Percentiles rank a stretch among this genome's conserved stretches.
phyloP scores from a whole-genome alignment of 1,139 yeast species.

The Geotrichum histeridarum region DNA sequence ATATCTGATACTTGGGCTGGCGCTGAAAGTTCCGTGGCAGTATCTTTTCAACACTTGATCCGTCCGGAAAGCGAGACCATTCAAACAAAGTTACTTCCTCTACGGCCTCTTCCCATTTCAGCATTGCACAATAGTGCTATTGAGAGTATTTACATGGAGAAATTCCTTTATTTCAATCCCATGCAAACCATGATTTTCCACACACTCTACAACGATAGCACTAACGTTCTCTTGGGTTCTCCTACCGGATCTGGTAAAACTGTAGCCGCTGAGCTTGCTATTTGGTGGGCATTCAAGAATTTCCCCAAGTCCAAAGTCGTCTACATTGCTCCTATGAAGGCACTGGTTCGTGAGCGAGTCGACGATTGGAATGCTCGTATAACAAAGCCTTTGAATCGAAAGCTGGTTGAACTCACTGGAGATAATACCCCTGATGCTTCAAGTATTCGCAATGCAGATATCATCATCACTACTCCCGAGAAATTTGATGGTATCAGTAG shows the following conservation, averaged over 20 bases:
- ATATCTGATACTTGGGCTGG: slow-evolving; percentile 89
- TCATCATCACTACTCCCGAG: slow-evolving; percentile 94
- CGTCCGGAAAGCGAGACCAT: slow-evolving; percentile 84
- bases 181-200: slow-evolving; percentile 98
- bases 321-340: slow-evolving; percentile 98
- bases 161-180: slow-evolving; percentile 87
- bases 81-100: slow-evolving; percentile 68
- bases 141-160: slow-evolving; percentile 60
- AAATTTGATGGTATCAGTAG: slow-evolving; percentile 98
- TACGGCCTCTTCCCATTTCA: slow-evolving; percentile 80
- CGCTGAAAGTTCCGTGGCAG: slow-evolving; percentile 67
- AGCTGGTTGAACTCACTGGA: slow-evolving; percentile 90
- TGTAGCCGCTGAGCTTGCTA: slow-evolving; percentile 91
- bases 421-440: slow-evolving; percentile 88
- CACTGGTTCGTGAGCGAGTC: slow-evolving; percentile 91
- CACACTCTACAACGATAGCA: slow-evolving; percentile 70
- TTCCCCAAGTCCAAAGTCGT: slow-evolving; percentile 81
- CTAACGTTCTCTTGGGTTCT: slow-evolving; percentile 87
- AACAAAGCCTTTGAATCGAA: slow-evolving; percentile 44
- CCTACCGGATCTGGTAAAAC: slow-evolving; percentile 99
- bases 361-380: slow-evolving; percentile 86
- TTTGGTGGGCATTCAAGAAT: slow-evolving; percentile 88
- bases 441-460: slow-evolving; percentile 84
- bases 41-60: slow-evolving; percentile 85
- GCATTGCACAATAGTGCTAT: slow-evolving; percentile 68